Conservation (phyloP, 2,329 filamentous ascomycete species). For the Talaromyces islandicus region DNA sequence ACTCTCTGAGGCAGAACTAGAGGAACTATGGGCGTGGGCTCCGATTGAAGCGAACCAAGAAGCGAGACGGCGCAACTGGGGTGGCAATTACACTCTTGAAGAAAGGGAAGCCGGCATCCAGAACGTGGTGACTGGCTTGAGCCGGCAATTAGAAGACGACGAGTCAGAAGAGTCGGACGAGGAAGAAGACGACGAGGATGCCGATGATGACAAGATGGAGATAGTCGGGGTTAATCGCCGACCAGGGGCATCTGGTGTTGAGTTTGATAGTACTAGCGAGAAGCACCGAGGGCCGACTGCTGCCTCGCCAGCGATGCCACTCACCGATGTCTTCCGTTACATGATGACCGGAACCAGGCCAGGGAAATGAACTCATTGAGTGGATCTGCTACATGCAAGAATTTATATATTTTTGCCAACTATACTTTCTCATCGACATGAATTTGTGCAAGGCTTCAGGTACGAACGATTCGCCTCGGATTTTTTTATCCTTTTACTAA, state of each 20-base stretch:
- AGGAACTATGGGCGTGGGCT: slow-evolving; percentile 56
- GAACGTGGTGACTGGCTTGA: slow-evolving; percentile 67
- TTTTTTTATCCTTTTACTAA: not conserved
- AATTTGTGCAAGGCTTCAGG: not conserved
- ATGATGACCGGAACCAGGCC: slow-evolving; percentile 43
- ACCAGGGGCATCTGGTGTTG: slow-evolving; percentile 24
- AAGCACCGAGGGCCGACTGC: slow-evolving; percentile 19
- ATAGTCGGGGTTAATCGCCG: slow-evolving; percentile 31
- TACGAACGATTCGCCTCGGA: not conserved
- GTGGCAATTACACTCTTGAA: slow-evolving; percentile 65
- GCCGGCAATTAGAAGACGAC: slow-evolving; percentile 52
- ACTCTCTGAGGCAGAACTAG: slow-evolving; percentile 45
- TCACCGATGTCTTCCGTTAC: slow-evolving; percentile 46
- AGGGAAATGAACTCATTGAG: slow-evolving; percentile 1
- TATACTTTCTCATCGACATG: not conserved
- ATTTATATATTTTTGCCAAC: not conserved
- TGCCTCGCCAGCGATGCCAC: slow-evolving; percentile 27
- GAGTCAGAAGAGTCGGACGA: slow-evolving; percentile 40
- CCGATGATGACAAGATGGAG: slow-evolving; percentile 36
- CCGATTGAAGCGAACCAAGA: slow-evolving; percentile 42
- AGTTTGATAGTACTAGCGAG: slow-evolving; percentile 26
- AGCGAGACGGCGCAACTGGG: slow-evolving; percentile 44
- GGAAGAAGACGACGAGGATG: slow-evolving; percentile 48
- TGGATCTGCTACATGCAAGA: not conserved
- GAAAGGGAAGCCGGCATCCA: slow-evolving; percentile 62